Evolutionary conservation across 441 rosid species (phyloP).

Genomic region (Erodium trifolium): DNA sequence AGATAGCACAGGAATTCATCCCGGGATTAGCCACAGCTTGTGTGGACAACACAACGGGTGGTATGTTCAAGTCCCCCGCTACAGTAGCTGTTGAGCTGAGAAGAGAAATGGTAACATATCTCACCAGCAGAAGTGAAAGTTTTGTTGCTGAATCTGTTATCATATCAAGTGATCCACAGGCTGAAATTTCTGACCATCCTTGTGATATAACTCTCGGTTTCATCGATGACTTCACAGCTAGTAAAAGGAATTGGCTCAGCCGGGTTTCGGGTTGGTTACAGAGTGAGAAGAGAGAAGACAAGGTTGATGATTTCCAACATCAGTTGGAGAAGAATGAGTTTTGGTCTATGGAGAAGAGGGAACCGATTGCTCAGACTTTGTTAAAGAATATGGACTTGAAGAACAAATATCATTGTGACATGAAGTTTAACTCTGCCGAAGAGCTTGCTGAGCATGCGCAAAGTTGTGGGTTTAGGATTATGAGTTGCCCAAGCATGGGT

Average conservation of each 20-base stretch:
- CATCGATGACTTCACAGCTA: slow-evolving; percentile 62
- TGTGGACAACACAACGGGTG: slow-evolving; percentile 84
- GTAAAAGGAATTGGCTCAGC: slow-evolving; percentile 63
- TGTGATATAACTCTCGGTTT: slow-evolving; percentile 50
- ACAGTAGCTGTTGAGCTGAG: slow-evolving; percentile 68
- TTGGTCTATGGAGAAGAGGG: slow-evolving; percentile 60
- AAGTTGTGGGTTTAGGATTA: slow-evolving; percentile 48
- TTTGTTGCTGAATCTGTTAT: slow-evolving; percentile 71
- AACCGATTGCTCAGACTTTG: slow-evolving; percentile 46
- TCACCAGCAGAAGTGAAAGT: slow-evolving; percentile 57
- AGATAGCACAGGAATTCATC: slow-evolving; percentile 52
- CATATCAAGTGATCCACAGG: slow-evolving; percentile 40
- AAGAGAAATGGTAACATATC: slow-evolving; percentile 60
- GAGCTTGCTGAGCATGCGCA: slow-evolving; percentile 43
- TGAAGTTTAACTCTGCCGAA: slow-evolving; percentile 41
- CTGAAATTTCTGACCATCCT: slow-evolving; percentile 57
- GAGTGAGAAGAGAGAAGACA: slow-evolving; percentile 80
- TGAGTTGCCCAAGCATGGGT: slow-evolving; percentile 62
- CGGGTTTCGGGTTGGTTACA: slow-evolving; percentile 78
- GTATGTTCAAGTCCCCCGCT: slow-evolving; percentile 56
- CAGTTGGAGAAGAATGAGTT: slow-evolving; percentile 78
- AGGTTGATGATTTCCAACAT: slow-evolving; percentile 73
- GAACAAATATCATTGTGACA: slow-evolving; percentile 51
- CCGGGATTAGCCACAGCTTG: slow-evolving; percentile 77
- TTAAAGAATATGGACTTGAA: slow-evolving; percentile 73